phyloP scores from a whole-genome alignment of 164 flowering plant species.

The Hamamelis virginiana region DNA sequence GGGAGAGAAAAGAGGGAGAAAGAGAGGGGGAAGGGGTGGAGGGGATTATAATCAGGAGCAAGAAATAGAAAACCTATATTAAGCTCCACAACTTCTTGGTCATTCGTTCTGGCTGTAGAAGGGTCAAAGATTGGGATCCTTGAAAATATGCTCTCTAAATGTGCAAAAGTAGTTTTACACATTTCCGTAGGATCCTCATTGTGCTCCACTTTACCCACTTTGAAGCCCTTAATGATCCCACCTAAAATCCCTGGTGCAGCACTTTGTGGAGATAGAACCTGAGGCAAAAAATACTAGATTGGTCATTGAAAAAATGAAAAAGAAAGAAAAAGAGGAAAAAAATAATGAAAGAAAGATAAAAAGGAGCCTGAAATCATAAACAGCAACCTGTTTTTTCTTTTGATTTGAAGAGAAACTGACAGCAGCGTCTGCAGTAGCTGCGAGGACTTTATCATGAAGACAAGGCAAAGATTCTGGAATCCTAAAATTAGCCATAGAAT shows the following conservation, averaged over 20 bases:
- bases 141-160: conserved; percentile 62
- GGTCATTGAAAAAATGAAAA: not conserved
- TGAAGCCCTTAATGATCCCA: conserved; percentile 67
- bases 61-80: conserved; percentile 38
- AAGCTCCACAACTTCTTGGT: conserved; percentile 42
- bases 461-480: conserved; percentile 40
- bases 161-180: conserved; percentile 19
- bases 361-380: not conserved
- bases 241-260: conserved; percentile 46
- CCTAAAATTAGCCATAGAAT: conserved; percentile 16
- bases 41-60: no score
- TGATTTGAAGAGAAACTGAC: conserved; percentile 18
- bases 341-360: not conserved
- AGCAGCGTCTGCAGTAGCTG: conserved; percentile 33
- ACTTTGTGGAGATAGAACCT: conserved; percentile 33
- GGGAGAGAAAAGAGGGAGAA: not conserved
- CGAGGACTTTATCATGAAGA: conserved; percentile 42
- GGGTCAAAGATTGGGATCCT: conserved; percentile 47
- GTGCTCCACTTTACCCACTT: conserved; percentile 40
- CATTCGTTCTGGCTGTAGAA: conserved; percentile 17
- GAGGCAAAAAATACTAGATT: not conserved
- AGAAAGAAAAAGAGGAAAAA: not conserved
- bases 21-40: conserved; percentile 1
- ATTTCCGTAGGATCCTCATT: conserved; percentile 21
- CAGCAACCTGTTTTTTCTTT: conserved; percentile 25